These are phyloP conservation scores for Silene coronaria DNA, from an alignment of 179 eudicot genomes.

Conservation along the genomic window DNA sequence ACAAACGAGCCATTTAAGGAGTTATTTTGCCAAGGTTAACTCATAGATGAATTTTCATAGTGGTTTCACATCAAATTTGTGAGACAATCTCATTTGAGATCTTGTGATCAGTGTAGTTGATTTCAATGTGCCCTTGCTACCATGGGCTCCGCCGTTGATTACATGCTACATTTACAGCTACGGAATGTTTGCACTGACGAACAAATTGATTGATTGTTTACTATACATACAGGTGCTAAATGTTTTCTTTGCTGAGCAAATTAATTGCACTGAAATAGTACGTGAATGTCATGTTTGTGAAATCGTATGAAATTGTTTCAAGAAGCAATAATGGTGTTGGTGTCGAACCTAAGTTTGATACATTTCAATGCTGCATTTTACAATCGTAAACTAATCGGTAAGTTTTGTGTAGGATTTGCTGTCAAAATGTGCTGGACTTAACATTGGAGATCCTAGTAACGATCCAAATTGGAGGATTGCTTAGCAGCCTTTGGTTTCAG, in stretches of 20 bases:
- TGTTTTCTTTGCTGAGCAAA: background rate
- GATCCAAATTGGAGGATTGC: slow-evolving; percentile 26
- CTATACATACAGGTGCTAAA: background rate
- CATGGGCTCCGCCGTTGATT: too few relatives aligned
- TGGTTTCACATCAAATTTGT: too few relatives aligned
- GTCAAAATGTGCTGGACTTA: slow-evolving; percentile 33
- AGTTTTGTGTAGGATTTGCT: slow-evolving; percentile 26
- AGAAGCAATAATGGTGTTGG: background rate
- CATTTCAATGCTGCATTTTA: background rate
- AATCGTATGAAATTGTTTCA: background rate
- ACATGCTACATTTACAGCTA: background rate
- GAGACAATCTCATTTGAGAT: too few relatives aligned
- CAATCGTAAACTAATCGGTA: background rate
- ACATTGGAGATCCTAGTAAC: slow-evolving; percentile 21
- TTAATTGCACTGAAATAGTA: background rate
- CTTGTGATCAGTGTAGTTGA: too few relatives aligned
- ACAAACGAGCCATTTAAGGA: too few relatives aligned
- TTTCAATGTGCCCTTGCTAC: too few relatives aligned
- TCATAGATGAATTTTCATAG: too few relatives aligned
- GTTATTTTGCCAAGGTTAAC: too few relatives aligned
- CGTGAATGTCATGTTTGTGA: background rate
- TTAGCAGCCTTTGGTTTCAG: slow-evolving; percentile 12
- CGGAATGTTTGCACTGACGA: background rate
- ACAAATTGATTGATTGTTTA: background rate
- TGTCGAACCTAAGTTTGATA: background rate